A percentile compares a stretch with the other conserved stretches of the same genome.
These are phyloP conservation scores for Ophiostoma montium DNA, from an alignment of 2,329 filamentous ascomycete genomes.

Conservation along the genomic window DNA sequence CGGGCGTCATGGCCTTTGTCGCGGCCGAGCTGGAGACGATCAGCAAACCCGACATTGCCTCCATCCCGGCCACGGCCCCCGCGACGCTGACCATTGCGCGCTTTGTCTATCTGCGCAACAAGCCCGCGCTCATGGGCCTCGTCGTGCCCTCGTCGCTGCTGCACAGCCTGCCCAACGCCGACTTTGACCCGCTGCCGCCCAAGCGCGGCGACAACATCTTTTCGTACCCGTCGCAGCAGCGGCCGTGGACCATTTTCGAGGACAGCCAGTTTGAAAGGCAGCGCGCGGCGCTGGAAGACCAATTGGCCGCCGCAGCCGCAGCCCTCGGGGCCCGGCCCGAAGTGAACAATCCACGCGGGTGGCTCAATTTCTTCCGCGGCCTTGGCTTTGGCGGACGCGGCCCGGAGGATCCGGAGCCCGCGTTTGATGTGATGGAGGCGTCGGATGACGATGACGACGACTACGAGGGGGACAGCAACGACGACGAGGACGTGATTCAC, in stretches of 20 bases:
- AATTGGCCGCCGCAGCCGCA: neutral
- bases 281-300: too few relatives aligned
- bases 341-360: neutral
- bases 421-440: too few relatives aligned
- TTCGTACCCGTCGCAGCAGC: conserved; percentile 25
- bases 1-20: neutral
- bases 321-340: neutral
- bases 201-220: conserved; percentile 39
- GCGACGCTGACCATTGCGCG: conserved; percentile 45
- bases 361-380: neutral
- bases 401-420: too few relatives aligned
- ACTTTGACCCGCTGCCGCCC: conserved; percentile 75
- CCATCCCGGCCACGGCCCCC: conserved; percentile 25
- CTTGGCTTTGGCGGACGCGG: neutral
- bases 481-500: too few relatives aligned
- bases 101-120: conserved; percentile 66
- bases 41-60: conserved; percentile 19
- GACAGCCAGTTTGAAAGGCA: conserved; percentile 3
- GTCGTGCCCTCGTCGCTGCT: conserved; percentile 56
- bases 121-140: conserved; percentile 53
- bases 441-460: too few relatives aligned
- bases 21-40: neutral
- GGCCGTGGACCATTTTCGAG: conserved; percentile 27
- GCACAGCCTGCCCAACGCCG: conserved; percentile 49
- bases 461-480: too few relatives aligned